phyloP scores from a whole-genome alignment of 176 grass and related monocot genomes.

The Triticum aestivum region IWGSC_CS_RefSeq_v2.1 NC_057794.1:11436141-11436640 shows the following conservation, averaged over 20 bases:
- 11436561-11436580: not conserved
- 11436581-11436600: not conserved
- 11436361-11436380: not conserved
- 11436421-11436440: not conserved
- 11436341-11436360: not conserved
- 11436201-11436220: no score
- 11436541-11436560: not conserved
- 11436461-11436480: not conserved
- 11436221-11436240: no score
- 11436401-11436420: not conserved
- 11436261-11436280: no score
- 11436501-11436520: not conserved
- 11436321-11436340: not conserved
- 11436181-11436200: no score
- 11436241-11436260: no score
- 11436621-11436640: not conserved
- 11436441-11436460: not conserved
- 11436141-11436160: no score
- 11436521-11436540: not conserved
- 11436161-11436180: no score
- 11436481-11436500: not conserved
- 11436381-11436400: no score
- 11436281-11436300: no score
- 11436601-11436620: not conserved
- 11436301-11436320: no score